Evolutionary conservation across 2,329 filamentous ascomycete genomes (phyloP), one percentile per base, ranked within the genome.

Genomic region (Ceratocystis variospora): DNA sequence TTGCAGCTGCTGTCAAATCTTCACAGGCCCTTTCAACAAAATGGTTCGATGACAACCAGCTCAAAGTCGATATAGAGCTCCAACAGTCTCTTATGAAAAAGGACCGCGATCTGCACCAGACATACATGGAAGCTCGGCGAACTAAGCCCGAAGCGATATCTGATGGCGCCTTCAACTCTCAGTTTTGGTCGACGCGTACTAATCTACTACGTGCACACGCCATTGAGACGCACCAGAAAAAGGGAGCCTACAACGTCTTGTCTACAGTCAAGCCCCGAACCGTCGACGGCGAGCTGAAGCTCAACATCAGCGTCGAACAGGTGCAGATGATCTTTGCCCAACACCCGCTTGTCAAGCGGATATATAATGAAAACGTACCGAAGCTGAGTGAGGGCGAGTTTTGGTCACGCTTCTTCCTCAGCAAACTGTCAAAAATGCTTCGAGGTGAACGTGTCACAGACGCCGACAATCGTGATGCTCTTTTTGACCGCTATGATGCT

Each of bases 391-490:
- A 96, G 72, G 80, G 81, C 66, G 85, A 90, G 62, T 99, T 99
- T 73, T 99, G 93, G 92, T 88, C 88, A 5, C 83, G 90, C 15
- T 99, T 99, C 76, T 97, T 99, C 74, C 84, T 92, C 68, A 96
- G 90, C 75, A 84, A 89, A 66, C 78, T 99, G 7, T 90, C 91
- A 70, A 96, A 96, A 76, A 93, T 91, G 73, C 79, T 99, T 66
- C 89, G 92, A 67, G 94, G 95, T 46, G 91, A 97, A 76, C 88
- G 90, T 64, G 85, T 96, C 57, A 84, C 84, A 0, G 90, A 93
- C 7, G 82, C 81, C 3, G 93, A 96, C 74, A 79, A 85, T 17
- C 83, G 83, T 7, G 91, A 97, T 75, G 80, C 84, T 19, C 79
- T 94, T 7, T 87, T 97, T 68, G 94, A 97, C 75, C 87, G 87